phyloP scores from a whole-genome alignment of 2,329 filamentous ascomycete species.

The Colletotrichum aenigma region DNA sequence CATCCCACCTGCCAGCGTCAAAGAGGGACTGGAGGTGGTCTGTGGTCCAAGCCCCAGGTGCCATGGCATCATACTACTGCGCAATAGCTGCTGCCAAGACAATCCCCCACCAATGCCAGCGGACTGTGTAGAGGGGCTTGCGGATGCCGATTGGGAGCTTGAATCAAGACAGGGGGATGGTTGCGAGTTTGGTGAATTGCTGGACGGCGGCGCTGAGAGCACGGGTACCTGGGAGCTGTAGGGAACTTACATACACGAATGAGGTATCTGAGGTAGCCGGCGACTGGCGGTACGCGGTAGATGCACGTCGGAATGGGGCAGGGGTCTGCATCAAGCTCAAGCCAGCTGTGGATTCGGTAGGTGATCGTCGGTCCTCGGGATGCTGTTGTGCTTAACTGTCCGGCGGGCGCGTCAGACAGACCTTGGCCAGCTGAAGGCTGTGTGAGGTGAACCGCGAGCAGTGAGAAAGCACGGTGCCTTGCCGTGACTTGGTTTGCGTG shows the following conservation, averaged over 20 bases:
- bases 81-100: conserved; percentile 19
- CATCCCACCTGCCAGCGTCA: background rate
- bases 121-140: conserved; percentile 14
- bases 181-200: background rate
- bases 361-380: conserved; percentile 17
- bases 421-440: conserved; percentile 13
- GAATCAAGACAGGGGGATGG: conserved; percentile 7
- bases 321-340: conserved; percentile 22
- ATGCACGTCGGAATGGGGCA: conserved; percentile 9
- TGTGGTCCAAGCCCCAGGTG: conserved; percentile 13
- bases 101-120: conserved; percentile 16
- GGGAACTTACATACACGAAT: background rate
- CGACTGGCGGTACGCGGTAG: background rate
- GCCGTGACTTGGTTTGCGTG: background rate
- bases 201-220: background rate
- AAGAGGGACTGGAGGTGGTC: background rate
- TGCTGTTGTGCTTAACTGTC: conserved; percentile 7
- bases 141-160: conserved; percentile 18
- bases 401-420: conserved; percentile 3
- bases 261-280: background rate
- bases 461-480: background rate
- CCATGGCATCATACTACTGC: conserved; percentile 22
- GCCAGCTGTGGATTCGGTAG: conserved; percentile 16
- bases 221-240: background rate
- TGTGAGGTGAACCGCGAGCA: background rate